A percentile compares a stretch with the other conserved stretches of the same genome.
Evolutionary conservation across 805 yeast genomes (phyloP).

Genomic region (Teunomyces gatunensis): DNA sequence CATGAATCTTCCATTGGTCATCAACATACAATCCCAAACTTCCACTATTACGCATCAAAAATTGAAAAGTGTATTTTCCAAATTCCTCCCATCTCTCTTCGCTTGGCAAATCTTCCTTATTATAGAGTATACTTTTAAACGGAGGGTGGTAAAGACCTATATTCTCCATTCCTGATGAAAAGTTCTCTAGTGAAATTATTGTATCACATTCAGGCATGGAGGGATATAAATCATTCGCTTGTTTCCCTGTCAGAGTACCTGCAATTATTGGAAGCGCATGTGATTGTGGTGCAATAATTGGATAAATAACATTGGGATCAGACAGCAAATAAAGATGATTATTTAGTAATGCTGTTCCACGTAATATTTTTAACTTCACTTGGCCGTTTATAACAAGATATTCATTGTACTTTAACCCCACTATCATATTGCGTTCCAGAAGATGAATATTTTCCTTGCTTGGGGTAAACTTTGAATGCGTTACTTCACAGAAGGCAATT

Average conservation of each 20-base stretch:
- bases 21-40: constrained; percentile 18
- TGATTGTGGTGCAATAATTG: constrained; percentile 30
- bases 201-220: constrained; percentile 14
- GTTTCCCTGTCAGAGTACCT: constrained; percentile 38
- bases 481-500: neutral
- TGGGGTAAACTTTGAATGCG: constrained; percentile 36
- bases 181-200: constrained; percentile 36
- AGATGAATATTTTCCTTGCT: constrained; percentile 37
- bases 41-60: constrained; percentile 26
- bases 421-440: constrained; percentile 25
- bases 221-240: neutral
- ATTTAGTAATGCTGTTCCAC: constrained; percentile 49
- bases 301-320: constrained; percentile 22
- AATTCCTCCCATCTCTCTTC: constrained; percentile 2
- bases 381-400: constrained; percentile 48
- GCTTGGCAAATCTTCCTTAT: constrained; percentile 1
- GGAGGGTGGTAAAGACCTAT: constrained; percentile 45
- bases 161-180: constrained; percentile 43
- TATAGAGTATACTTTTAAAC: constrained; percentile 41
- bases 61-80: constrained; percentile 37
- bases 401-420: constrained; percentile 46
- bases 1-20: constrained; percentile 8
- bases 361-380: constrained; percentile 38
- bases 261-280: constrained; percentile 45
- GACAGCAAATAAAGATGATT: constrained; percentile 24